A percentile compares a stretch with the other conserved stretches of the same genome.
Evolutionary conservation across 257 asterid genomes (phyloP).

Genomic region (Voacanga thouarsii): DNA sequence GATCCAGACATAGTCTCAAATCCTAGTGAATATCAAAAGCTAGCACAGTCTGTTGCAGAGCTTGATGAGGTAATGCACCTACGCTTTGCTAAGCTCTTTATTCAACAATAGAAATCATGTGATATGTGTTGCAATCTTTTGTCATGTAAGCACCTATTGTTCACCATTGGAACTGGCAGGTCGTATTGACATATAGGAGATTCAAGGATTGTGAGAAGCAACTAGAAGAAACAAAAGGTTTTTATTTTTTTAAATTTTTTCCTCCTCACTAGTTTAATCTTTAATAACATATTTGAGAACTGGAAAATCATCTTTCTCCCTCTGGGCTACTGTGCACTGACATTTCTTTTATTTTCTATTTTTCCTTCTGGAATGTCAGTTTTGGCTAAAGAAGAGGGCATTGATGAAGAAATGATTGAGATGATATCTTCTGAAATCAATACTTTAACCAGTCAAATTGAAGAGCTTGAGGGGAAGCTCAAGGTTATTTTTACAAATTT

Average conservation of each 20-base stretch:
- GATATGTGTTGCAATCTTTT: constrained; percentile 11
- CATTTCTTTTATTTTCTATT: background rate
- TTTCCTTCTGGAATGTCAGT: constrained; percentile 38
- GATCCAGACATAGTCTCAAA: constrained; percentile 93
- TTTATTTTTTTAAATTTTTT: background rate
- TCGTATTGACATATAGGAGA: constrained; percentile 60
- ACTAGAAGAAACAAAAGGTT: constrained; percentile 89
- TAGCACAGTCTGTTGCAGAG: constrained; percentile 92
- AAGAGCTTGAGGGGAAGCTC: constrained; percentile 66
- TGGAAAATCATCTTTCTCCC: background rate
- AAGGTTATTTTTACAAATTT: constrained; percentile 44
- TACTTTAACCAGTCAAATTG: constrained; percentile 52
- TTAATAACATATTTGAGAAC: background rate
- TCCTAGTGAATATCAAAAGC: constrained; percentile 86
- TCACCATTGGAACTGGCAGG: constrained; percentile 50
- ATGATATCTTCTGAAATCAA: constrained; percentile 88
- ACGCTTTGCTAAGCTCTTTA: constrained; percentile 12
- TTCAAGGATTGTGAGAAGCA: constrained; percentile 84
- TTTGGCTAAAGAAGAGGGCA: constrained; percentile 72
- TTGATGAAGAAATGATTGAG: constrained; percentile 83
- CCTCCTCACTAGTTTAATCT: background rate
- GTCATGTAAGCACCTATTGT: background rate
- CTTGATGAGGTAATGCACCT: constrained; percentile 73
- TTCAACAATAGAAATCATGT: background rate
- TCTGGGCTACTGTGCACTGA: background rate